A percentile compares a stretch with the other conserved stretches of the same genome.
Conservation (phyloP, 306 rosid genomes). For the Gynostemma pentaphyllum region DNA sequence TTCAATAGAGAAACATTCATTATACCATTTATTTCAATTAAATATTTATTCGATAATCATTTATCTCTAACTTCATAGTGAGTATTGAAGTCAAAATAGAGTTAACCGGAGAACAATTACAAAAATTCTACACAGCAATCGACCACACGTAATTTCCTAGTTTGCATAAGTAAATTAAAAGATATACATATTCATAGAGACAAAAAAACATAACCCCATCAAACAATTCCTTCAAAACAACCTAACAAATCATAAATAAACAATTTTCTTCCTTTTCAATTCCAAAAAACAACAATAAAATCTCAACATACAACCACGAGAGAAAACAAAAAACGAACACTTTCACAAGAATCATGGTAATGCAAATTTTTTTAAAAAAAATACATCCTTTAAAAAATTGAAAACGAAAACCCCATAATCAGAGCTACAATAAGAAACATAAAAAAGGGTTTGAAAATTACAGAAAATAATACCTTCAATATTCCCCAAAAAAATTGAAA, state of each 20-base stretch:
- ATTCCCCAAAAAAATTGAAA: background rate
- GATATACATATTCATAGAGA: background rate
- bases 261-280: background rate
- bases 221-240: background rate
- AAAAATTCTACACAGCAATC: background rate
- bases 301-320: background rate
- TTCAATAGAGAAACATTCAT: too few relatives aligned
- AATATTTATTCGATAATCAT: background rate
- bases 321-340: background rate
- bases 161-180: background rate
- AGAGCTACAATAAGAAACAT: background rate
- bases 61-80: background rate
- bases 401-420: background rate
- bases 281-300: background rate
- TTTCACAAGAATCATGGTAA: background rate
- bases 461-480: background rate
- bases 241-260: background rate
- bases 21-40: too few relatives aligned
- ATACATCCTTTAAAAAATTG: background rate
- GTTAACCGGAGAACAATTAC: background rate
- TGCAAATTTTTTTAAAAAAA: slow-evolving; percentile 13
- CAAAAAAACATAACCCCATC: background rate
- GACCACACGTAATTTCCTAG: background rate
- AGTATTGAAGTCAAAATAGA: background rate
- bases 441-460: background rate